Conservation (phyloP, 495 filamentous ascomycete genomes). For the Xanthoparmelia taractica region DNA sequence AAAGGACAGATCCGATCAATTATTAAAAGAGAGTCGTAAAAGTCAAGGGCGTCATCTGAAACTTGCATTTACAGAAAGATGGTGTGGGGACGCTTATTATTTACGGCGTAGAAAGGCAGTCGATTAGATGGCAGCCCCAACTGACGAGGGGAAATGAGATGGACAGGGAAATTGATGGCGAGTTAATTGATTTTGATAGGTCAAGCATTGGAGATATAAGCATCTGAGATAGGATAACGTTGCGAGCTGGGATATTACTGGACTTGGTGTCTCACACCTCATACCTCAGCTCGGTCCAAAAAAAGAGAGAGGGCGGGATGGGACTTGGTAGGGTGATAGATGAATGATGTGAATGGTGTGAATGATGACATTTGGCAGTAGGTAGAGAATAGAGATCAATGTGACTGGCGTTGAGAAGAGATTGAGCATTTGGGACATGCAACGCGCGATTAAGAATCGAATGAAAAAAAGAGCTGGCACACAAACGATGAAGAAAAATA, state of each 20-base stretch:
- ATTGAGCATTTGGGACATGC: not conserved
- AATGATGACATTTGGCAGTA: conserved; percentile 1
- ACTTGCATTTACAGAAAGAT: conserved; percentile 17
- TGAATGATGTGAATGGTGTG: not conserved
- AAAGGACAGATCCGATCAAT: conserved; percentile 26
- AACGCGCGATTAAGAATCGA: too few relatives aligned
- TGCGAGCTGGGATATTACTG: not conserved
- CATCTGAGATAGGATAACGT: conserved; percentile 1
- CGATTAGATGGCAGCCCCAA: conserved; percentile 7
- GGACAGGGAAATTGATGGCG: not conserved
- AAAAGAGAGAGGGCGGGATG: too few relatives aligned
- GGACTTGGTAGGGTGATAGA: too few relatives aligned
- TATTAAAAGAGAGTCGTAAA: conserved; percentile 23
- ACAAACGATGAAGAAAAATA: too few relatives aligned
- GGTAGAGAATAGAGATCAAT: not conserved
- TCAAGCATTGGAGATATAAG: not conserved
- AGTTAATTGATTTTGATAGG: not conserved
- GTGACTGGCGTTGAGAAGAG: not conserved
- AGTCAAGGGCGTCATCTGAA: conserved; percentile 26
- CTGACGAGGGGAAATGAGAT: conserved; percentile 13
- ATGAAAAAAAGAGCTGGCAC: too few relatives aligned
- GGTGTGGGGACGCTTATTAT: not conserved
- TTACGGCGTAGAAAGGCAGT: not conserved
- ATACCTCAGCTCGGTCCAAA: not conserved
- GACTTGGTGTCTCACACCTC: too few relatives aligned